Evolutionary conservation across 352 stramenopile genomes (phyloP).

Genomic region (Phytophthora nicotianae): DNA sequence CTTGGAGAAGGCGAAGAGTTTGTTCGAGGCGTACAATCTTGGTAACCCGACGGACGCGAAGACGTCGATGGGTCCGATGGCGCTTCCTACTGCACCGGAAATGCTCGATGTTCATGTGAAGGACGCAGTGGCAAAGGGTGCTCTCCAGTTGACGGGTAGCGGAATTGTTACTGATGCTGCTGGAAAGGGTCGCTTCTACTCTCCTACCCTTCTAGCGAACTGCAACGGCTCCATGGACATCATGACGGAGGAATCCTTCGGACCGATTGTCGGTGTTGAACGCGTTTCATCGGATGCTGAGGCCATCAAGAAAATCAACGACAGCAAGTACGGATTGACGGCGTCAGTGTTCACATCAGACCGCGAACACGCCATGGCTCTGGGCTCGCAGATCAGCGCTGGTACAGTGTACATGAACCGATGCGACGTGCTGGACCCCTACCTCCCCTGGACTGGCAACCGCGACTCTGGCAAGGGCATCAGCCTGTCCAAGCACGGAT

Average conservation of each 20-base stretch:
- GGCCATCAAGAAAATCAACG: conserved; percentile 80
- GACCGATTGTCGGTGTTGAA: conserved; percentile 79
- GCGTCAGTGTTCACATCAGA: conserved; percentile 73
- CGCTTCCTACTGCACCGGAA: conserved; percentile 50
- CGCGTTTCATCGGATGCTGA: conserved; percentile 74
- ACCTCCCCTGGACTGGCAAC: conserved; percentile 80
- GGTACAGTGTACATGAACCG: conserved; percentile 89
- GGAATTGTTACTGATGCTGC: conserved; percentile 49
- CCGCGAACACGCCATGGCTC: conserved; percentile 54
- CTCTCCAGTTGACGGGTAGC: conserved; percentile 51
- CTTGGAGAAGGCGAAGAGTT: conserved; percentile 58
- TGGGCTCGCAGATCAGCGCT: conserved; percentile 66
- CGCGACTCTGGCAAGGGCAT: conserved; percentile 83
- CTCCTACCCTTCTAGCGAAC: conserved; percentile 72
- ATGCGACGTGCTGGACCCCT: conserved; percentile 81
- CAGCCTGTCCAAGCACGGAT: conserved; percentile 85
- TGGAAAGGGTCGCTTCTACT: conserved; percentile 78
- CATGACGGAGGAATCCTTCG: conserved; percentile 87
- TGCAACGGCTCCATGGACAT: conserved; percentile 75
- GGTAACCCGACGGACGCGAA: conserved; percentile 64
- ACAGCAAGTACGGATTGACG: conserved; percentile 82
- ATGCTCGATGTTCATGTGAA: conserved; percentile 65
- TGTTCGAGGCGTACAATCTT: conserved; percentile 71
- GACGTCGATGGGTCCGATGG: conserved; percentile 79
- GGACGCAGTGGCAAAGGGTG: conserved; percentile 77